Percentiles rank a stretch among this genome's conserved stretches.
Conservation (phyloP, 495 filamentous ascomycete genomes). For the Podospora bellae-mahoneyi region DNA sequence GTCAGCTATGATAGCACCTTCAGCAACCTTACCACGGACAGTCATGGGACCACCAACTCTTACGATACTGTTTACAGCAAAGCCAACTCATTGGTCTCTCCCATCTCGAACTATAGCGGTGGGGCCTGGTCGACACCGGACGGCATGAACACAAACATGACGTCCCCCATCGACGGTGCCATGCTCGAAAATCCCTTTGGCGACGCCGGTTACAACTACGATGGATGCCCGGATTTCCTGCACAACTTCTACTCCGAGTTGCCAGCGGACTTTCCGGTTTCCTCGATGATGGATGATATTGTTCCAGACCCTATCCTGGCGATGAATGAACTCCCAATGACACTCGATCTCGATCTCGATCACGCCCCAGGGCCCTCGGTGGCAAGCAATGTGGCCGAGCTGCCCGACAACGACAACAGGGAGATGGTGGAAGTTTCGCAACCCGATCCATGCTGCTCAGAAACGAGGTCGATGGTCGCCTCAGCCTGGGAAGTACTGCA, state of each 20-base stretch:
- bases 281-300: constrained; percentile 14
- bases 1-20: background rate
- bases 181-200: constrained; percentile 26
- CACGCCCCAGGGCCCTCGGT: constrained; percentile 34
- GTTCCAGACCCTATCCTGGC: constrained; percentile 30
- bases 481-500: constrained; percentile 42
- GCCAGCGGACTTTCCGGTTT: constrained; percentile 31
- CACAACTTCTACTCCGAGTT: constrained; percentile 38
- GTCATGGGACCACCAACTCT: constrained; percentile 19
- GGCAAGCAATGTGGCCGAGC: constrained; percentile 28
- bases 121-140: constrained; percentile 31
- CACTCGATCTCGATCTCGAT: constrained; percentile 20
- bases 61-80: constrained; percentile 26
- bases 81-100: constrained; percentile 38
- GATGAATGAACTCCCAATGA: constrained; percentile 27
- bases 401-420: constrained; percentile 16
- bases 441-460: constrained; percentile 28
- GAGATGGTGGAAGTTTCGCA: constrained; percentile 20
- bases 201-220: constrained; percentile 14
- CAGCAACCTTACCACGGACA: constrained; percentile 30
- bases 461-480: constrained; percentile 39
- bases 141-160: constrained; percentile 32
- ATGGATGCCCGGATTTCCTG: constrained; percentile 16
- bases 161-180: constrained; percentile 32
- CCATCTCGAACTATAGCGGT: constrained; percentile 35